Conservation (phyloP, 441 rosid species). For the Hura crepitans region DNA sequence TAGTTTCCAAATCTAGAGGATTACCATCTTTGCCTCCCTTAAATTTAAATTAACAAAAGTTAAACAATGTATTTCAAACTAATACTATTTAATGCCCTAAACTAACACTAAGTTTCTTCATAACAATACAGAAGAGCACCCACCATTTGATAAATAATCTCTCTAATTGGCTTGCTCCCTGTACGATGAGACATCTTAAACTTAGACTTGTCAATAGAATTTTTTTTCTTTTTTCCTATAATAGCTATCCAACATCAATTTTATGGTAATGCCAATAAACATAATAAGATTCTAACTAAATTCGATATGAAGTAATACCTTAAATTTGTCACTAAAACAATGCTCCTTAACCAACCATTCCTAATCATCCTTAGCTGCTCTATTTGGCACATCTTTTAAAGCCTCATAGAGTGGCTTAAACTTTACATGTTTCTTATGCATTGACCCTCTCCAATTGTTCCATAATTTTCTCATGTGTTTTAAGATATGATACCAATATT, state of each 20-base stretch:
- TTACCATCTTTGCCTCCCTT: constrained; percentile 4
- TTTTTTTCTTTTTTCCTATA: not conserved
- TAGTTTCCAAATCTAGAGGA: not conserved
- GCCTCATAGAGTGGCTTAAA: not conserved
- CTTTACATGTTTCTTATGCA: not conserved
- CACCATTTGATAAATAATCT: not conserved
- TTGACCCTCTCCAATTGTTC: not conserved
- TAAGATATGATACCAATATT: not conserved
- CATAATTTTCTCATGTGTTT: not conserved
- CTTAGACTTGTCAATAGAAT: not conserved
- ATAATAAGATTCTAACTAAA: too few relatives aligned
- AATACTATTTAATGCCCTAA: too few relatives aligned
- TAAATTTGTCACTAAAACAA: too few relatives aligned
- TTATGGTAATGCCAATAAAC: too few relatives aligned
- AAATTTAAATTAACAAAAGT: not conserved
- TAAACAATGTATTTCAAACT: not conserved
- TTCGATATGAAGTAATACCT: not conserved
- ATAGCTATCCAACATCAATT: not conserved
- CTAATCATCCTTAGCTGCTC: too few relatives aligned
- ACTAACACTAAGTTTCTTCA: not conserved
- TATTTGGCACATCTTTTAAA: not conserved
- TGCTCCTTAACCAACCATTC: not conserved
- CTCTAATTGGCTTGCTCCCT: not conserved
- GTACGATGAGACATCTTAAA: not conserved
- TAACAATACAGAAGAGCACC: not conserved